These are phyloP conservation scores for Nemania sp. DNA, from an alignment of 2,329 filamentous ascomycete species.

Conservation along the genomic window DNA sequence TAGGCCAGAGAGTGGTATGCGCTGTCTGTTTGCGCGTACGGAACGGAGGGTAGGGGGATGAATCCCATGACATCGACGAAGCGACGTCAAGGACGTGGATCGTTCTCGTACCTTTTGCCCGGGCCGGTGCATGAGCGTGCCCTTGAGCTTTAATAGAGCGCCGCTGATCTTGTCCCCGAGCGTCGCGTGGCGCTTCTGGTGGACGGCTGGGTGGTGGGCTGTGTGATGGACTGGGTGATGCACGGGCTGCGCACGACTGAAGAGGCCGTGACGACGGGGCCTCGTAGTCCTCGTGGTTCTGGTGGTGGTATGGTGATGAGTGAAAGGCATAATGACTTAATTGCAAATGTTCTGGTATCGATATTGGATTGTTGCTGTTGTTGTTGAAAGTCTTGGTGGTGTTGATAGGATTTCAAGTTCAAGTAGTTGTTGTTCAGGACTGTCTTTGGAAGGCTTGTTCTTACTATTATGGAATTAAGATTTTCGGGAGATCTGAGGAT, in stretches of 20 bases:
- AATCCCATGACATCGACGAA: neutral
- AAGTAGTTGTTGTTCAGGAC: neutral
- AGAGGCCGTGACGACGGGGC: conserved; percentile 48
- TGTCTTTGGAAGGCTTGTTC: neutral
- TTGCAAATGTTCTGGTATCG: neutral
- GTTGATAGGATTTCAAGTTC: neutral
- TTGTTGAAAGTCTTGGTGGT: neutral
- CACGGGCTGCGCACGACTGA: conserved; percentile 46
- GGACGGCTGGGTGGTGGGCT: conserved; percentile 61
- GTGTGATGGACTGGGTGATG: conserved; percentile 53
- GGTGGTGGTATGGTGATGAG: conserved; percentile 41
- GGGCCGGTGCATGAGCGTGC: conserved; percentile 68
- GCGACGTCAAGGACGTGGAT: neutral
- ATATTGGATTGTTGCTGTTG: neutral
- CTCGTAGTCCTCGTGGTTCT: conserved; percentile 46
- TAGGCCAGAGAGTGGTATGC: neutral
- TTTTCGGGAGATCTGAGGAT: neutral
- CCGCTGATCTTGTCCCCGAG: conserved; percentile 80
- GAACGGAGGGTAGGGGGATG: neutral
- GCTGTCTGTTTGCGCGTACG: neutral
- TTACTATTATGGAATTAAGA: neutral
- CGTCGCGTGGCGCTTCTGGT: conserved; percentile 69
- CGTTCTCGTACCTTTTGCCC: conserved; percentile 65
- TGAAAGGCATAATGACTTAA: conserved; percentile 43
- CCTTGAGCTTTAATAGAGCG: conserved; percentile 74